Base-by-base conservation (phyloP, 2,329 filamentous ascomycete species). In the Ceratocystiopsis minuta region DNA sequence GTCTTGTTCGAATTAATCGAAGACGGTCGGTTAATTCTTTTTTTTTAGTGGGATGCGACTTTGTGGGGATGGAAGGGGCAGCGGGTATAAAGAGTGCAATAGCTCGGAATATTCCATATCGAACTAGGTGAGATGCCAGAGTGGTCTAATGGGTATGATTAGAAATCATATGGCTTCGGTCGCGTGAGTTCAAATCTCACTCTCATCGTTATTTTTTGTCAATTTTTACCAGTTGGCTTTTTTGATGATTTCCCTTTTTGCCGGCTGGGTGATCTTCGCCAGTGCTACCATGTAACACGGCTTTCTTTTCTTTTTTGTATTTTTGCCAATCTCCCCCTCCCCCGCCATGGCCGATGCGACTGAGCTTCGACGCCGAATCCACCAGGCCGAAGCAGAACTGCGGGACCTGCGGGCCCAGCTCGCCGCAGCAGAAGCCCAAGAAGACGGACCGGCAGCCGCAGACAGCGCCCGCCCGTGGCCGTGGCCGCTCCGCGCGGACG, bases 401-500 rank as follows among this genome's bases (percentile, higher is more conserved):
- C 55, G 55, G 7, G 55, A 53, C 2, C 52, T 75, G 16, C 65
- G 59, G 45, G 51, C 55, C 1, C 62, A 67, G 46, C 63, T 75
- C 5, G 59, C 57, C 3, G 50, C 56, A 4, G 57, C 60, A 2
- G 65, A 68, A 46, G 49, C 54, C 1, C 45, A 52, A 34, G 15
- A 16, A 37, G 24, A 13, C 17, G 17, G 6, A 36, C 14, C 35
- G 3, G 6, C 10, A n/a, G n/a, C 10, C 38, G 9, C 18, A 10
- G 9, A 15, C 15, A 7, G 10, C n/a, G 4, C 16, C 31, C 2
- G 2, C 6, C 39, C 38, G 1, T 64, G 61, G 60, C 71, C 63
- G 48, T 88, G 83, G 79, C 83, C 82, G 0, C 64, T 94, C 3
- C 58, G 62, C 4, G 61, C 66, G 15, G 72, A 80, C 6, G 86